A percentile compares a stretch with the other conserved stretches of the same genome.
Conservation (phyloP, 225 moss, liverwort and hornwort genomes). For the Thuidium tamariscinum region DNA sequence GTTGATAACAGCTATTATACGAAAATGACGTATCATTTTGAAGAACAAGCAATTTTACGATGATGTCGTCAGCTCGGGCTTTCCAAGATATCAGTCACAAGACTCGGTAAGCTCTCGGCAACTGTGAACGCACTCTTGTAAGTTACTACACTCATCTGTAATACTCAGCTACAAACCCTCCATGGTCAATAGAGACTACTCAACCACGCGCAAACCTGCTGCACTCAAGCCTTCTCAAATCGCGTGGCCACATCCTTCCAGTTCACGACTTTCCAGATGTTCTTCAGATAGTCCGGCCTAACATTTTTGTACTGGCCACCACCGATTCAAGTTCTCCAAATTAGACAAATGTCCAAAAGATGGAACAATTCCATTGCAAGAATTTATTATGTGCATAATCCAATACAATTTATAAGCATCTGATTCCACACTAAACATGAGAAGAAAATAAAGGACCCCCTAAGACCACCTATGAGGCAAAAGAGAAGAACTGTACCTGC, state of each 20-base stretch:
- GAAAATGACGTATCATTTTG: background rate
- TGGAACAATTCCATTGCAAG: background rate
- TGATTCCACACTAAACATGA: background rate
- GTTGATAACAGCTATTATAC: background rate
- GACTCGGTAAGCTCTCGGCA: background rate
- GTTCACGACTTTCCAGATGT: constrained; percentile 89
- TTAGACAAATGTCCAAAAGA: background rate
- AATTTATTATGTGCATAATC: background rate
- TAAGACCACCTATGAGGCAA: background rate
- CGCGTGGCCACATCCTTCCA: constrained; percentile 82
- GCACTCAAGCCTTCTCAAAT: constrained; percentile 38
- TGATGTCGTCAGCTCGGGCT: background rate
- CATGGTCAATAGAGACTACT: background rate
- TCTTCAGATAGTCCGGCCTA: constrained; percentile 86
- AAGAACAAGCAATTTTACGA: background rate
- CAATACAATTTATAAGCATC: background rate
- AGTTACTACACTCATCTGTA: constrained; percentile 5
- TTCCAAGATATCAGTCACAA: background rate
- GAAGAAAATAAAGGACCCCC: background rate
- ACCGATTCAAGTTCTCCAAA: constrained; percentile 1
- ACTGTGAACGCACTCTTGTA: background rate
- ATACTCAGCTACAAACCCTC: background rate
- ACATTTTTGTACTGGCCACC: constrained; percentile 87
- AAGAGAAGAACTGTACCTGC: constrained; percentile 40
- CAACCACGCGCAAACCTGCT: background rate